Evolutionary conservation across 805 yeast genomes (phyloP).

Genomic region (Wickerhamomyces subpelliculosus): DNA sequence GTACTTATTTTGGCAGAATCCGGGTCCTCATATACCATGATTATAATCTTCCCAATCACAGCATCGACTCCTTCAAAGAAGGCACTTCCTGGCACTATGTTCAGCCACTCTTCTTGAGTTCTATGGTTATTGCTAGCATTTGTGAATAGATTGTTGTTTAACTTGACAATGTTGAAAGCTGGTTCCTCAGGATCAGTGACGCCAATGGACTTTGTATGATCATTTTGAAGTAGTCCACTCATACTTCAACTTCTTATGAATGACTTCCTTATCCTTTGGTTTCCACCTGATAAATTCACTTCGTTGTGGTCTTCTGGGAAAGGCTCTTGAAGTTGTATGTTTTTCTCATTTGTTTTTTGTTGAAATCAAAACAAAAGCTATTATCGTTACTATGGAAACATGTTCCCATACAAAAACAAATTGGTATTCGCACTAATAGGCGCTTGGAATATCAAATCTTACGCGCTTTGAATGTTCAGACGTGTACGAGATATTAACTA

Average conservation of each 20-base stretch:
- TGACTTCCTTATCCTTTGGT: too few species aligned
- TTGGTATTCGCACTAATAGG: too few species aligned
- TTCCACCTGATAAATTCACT: too few species aligned
- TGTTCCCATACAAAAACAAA: too few species aligned
- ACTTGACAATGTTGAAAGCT: conserved; percentile 14
- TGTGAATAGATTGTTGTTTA: conserved; percentile 13
- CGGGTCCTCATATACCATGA: conserved; percentile 45
- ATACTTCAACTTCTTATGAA: too few species aligned
- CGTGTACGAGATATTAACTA: too few species aligned
- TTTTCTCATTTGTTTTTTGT: background rate
- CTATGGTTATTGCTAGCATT: conserved; percentile 12
- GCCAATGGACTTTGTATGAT: background rate
- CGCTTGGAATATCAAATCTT: too few species aligned
- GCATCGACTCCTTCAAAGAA: conserved; percentile 46
- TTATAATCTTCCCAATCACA: conserved; percentile 35
- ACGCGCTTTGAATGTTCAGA: too few species aligned
- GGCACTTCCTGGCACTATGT: conserved; percentile 40
- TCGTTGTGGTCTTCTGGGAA: too few species aligned
- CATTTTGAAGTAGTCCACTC: background rate
- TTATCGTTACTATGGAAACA: background rate
- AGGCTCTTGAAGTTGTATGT: too few species aligned
- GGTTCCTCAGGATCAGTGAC: conserved; percentile 8
- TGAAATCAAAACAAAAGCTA: background rate
- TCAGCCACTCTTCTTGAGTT: conserved; percentile 30
- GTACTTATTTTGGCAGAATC: conserved; percentile 42